Evolutionary conservation across 306 rosid species (phyloP).

Genomic region (Corylus avellana): DNA sequence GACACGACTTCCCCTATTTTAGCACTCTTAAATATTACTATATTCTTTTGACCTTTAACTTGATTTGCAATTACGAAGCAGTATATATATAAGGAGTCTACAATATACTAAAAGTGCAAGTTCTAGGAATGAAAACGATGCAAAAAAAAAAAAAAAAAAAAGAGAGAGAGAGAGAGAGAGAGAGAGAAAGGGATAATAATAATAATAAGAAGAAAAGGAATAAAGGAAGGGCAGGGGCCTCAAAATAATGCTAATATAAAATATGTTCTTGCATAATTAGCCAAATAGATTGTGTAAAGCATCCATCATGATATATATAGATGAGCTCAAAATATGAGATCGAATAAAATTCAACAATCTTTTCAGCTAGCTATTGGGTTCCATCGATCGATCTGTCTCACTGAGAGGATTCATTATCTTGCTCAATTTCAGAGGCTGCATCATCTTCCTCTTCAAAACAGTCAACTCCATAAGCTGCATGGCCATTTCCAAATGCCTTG

Average conservation of each 20-base stretch:
- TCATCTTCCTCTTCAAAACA: slow-evolving; percentile 71
- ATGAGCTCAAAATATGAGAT: slow-evolving; percentile 1
- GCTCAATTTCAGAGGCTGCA: slow-evolving; percentile 66
- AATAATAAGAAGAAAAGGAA: background rate
- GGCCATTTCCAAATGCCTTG: slow-evolving; percentile 86
- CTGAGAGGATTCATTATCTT: slow-evolving; percentile 44
- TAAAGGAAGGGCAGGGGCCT: background rate
- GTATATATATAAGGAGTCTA: background rate
- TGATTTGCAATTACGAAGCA: background rate
- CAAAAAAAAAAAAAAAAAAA: too few species aligned
- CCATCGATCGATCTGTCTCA: slow-evolving; percentile 9
- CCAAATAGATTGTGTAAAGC: background rate
- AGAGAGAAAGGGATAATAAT: background rate
- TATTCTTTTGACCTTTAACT: background rate
- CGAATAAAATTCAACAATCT: background rate
- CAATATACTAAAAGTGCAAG: background rate
- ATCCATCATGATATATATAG: background rate
- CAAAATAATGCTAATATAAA: background rate
- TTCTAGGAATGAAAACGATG: too few species aligned
- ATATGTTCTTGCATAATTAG: background rate
- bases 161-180: background rate
- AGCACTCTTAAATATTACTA: background rate
- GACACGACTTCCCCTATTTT: background rate
- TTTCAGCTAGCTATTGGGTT: slow-evolving; percentile 4
- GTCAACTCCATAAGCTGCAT: slow-evolving; percentile 67